Conservation (phyloP, 2,329 filamentous ascomycete species). For the Microdochium trichocladiopsis region DNA sequence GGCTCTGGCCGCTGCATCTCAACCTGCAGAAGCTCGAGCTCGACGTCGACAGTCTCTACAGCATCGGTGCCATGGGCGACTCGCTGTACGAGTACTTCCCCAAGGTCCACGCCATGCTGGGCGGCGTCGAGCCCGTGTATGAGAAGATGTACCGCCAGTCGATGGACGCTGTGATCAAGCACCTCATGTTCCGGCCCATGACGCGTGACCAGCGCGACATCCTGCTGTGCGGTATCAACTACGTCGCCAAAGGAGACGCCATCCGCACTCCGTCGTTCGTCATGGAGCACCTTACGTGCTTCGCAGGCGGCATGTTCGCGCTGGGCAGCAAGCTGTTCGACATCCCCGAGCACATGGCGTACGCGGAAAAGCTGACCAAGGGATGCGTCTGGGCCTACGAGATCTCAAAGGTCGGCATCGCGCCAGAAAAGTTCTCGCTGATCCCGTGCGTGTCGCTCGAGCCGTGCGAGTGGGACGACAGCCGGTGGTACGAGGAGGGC, state of each 20-base stretch:
- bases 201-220: constrained; percentile 54
- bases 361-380: constrained; percentile 39
- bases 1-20: constrained; percentile 65
- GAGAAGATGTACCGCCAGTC: constrained; percentile 55
- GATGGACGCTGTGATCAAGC: constrained; percentile 50
- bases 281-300: constrained; percentile 37
- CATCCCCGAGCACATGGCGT: constrained; percentile 34
- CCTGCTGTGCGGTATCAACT: constrained; percentile 45
- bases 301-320: constrained; percentile 40
- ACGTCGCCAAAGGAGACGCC: constrained; percentile 14
- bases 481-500: constrained; percentile 12
- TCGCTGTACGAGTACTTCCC: constrained; percentile 54
- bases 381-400: constrained; percentile 55
- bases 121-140: constrained; percentile 55
- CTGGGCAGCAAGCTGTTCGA: constrained; percentile 37
- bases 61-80: constrained; percentile 46
- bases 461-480: constrained; percentile 1
- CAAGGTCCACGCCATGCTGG: constrained; percentile 59
- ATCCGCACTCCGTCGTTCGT: constrained; percentile 19
- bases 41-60: constrained; percentile 31
- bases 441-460: constrained; percentile 36
- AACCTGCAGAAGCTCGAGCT: constrained; percentile 47
- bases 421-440: constrained; percentile 48
- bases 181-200: constrained; percentile 66
- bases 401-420: constrained; percentile 46